Evolutionary conservation across 352 stramenopile species (phyloP), one percentile per base, ranked within the genome.

Genomic region (Globisporangium camurandrum): DNA sequence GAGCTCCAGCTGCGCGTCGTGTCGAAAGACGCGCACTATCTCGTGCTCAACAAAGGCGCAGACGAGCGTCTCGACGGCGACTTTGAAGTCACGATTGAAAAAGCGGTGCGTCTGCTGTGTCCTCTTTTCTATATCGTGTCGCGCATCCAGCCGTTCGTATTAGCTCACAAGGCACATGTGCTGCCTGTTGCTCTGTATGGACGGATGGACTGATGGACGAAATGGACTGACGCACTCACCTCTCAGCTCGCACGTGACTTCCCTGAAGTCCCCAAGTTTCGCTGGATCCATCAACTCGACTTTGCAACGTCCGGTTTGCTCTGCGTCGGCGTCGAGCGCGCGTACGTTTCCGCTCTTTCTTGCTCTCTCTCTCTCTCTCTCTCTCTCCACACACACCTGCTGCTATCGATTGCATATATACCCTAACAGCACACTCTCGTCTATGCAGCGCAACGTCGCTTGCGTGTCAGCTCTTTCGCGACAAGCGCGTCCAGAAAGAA

Each of bases 251-350:
- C 75, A 37, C 66, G 81, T 8, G 71, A 91, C 46, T 90, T 75
- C 47, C 78, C 78, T 22, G 65, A 87, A n/a, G 66, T 89, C 14
- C 51, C 64, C 7, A 90, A 94, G 54, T 89, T 93, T 41, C 80
- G 83, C 22, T 94, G 83, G 85, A 88, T 95, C 51, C 86, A 96
- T 54, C 84, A 95, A 62, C 68, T 96, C 22, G 86, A 96, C 62
- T 96, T 95, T 64, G 84, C 86, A 4, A 96, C 86, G 16, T 95
- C 83, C 2, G 86, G 86, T 22, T 74, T 93, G n/a, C 63, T 95
- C 54, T 79, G 79, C 36, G 71, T 95, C 44, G 84, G 80, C n/a
- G 50, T 81, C 5, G 79, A 70, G 31, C 75, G 83, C 62, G 62
- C 74, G 75, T 92, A 56, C 52, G 74, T 72, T 19, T 12, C 4